These are phyloP conservation scores for Coemansia aciculifera DNA, from an alignment of 192 early-diverging fungal species.

Conservation along the genomic window DNA sequence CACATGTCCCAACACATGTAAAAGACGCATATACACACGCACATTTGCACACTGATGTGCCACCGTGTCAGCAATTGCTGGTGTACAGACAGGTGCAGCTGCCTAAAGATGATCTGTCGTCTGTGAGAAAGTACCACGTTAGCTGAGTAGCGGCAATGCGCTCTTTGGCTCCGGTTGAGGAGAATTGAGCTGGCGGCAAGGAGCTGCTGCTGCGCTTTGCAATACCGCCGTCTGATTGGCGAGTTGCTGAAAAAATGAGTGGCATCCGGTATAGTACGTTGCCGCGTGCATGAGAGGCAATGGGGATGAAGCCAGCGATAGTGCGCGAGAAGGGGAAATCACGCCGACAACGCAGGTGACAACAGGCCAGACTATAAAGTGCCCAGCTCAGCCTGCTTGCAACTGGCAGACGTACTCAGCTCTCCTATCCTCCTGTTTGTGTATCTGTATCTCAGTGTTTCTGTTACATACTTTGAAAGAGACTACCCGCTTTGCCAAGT, in stretches of 20 bases:
- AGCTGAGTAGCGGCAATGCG: neutral
- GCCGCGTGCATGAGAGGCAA: neutral
- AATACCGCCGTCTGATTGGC: constrained; percentile 1
- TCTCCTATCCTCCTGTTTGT: neutral
- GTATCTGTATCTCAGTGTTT: neutral
- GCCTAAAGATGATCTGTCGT: neutral
- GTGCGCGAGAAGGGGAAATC: neutral
- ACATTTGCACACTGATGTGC: neutral
- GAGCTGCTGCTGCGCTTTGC: constrained; percentile 1
- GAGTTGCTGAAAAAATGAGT: neutral
- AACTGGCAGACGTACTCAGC: neutral
- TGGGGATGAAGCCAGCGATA: neutral
- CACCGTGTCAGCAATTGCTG: neutral
- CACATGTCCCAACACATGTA: neutral
- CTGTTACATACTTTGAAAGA: neutral
- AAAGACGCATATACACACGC: neutral
- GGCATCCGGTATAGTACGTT: neutral
- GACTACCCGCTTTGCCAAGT: neutral
- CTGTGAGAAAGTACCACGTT: neutral
- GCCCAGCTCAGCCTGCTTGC: neutral
- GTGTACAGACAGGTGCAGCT: neutral
- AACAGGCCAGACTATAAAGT: constrained; percentile 1
- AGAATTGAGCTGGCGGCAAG: neutral
- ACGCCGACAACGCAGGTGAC: neutral
- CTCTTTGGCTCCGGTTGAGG: neutral